phyloP scores from a whole-genome alignment of 352 stramenopile species.

The Phytophthora meadii region DNA sequence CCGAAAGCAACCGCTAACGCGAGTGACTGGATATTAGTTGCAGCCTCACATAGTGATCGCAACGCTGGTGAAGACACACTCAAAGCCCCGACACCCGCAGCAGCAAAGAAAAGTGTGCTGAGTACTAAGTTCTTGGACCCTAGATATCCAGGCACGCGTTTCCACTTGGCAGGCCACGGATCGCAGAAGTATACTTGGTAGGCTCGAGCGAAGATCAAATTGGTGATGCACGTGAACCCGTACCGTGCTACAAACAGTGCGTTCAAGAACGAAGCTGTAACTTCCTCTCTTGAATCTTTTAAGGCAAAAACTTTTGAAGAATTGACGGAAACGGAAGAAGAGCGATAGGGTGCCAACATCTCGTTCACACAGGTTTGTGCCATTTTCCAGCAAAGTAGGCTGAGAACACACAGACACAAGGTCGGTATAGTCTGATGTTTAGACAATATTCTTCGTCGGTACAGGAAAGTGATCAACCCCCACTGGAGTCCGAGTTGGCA shows the following conservation, averaged over 20 bases:
- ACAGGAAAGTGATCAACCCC: constrained; percentile 56
- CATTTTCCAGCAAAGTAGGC: constrained; percentile 57
- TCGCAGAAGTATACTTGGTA: constrained; percentile 66
- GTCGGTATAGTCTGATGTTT: constrained; percentile 38
- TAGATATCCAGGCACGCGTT: constrained; percentile 57
- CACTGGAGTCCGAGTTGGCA: constrained; percentile 61
- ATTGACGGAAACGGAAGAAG: background rate
- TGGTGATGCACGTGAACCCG: constrained; percentile 35
- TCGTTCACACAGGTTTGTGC: constrained; percentile 50
- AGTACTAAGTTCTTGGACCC: constrained; percentile 71
- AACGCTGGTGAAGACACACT: constrained; percentile 41
- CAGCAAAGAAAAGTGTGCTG: constrained; percentile 60
- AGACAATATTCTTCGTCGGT: constrained; percentile 38
- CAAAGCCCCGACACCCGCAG: constrained; percentile 47
- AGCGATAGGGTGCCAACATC: constrained; percentile 23
- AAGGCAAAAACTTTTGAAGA: constrained; percentile 6
- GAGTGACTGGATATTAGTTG: constrained; percentile 51
- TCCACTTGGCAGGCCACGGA: constrained; percentile 54
- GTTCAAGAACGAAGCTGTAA: constrained; percentile 49
- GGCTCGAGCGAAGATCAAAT: constrained; percentile 44
- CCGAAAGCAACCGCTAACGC: constrained; percentile 33
- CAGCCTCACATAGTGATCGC: constrained; percentile 53
- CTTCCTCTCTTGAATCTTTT: constrained; percentile 18
- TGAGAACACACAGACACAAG: constrained; percentile 58
- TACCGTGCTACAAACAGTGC: constrained; percentile 58